Conservation (phyloP, 2,329 filamentous ascomycete genomes). For the Diatrype stigma region DNA sequence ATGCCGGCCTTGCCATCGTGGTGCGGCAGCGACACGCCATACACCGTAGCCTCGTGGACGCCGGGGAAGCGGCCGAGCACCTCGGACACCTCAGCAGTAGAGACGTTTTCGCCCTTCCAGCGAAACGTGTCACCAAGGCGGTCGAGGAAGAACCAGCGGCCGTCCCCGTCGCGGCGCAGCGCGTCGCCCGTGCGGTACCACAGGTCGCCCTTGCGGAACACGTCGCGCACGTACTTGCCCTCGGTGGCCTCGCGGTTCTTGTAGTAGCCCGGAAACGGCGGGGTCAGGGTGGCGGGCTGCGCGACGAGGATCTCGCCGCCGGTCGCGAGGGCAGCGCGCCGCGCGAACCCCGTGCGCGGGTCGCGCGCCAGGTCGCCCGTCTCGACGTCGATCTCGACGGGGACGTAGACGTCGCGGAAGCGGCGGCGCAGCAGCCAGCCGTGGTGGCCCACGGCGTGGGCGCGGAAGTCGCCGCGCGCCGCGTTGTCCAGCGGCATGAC, state of each 20-base stretch:
- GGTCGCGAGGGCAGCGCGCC: conserved; percentile 57
- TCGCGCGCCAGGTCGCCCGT: conserved; percentile 65
- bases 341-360: conserved; percentile 63
- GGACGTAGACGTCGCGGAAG: conserved; percentile 53
- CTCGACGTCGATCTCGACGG: conserved; percentile 65
- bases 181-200: conserved; percentile 69
- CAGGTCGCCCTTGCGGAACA: conserved; percentile 63
- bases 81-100: conserved; percentile 63
- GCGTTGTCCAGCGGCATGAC: conserved; percentile 59
- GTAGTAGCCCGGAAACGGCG: conserved; percentile 66
- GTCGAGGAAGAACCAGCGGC: conserved; percentile 67
- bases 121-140: conserved; percentile 68
- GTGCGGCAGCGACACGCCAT: conserved; percentile 60
- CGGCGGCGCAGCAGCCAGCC: conserved; percentile 55
- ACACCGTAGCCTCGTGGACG: conserved; percentile 64
- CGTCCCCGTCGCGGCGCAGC: conserved; percentile 56
- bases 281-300: conserved; percentile 46
- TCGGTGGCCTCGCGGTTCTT: conserved; percentile 60
- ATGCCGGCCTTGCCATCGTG: conserved; percentile 68
- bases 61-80: conserved; percentile 56
- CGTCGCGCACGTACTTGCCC: conserved; percentile 61
- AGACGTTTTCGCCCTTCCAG: conserved; percentile 70
- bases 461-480: conserved; percentile 57
- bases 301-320: conserved; percentile 74
- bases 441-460: conserved; percentile 66